These are phyloP conservation scores for Oryza australiensis DNA, from an alignment of 176 grass and related monocot genomes.

Conservation along the genomic window DNA sequence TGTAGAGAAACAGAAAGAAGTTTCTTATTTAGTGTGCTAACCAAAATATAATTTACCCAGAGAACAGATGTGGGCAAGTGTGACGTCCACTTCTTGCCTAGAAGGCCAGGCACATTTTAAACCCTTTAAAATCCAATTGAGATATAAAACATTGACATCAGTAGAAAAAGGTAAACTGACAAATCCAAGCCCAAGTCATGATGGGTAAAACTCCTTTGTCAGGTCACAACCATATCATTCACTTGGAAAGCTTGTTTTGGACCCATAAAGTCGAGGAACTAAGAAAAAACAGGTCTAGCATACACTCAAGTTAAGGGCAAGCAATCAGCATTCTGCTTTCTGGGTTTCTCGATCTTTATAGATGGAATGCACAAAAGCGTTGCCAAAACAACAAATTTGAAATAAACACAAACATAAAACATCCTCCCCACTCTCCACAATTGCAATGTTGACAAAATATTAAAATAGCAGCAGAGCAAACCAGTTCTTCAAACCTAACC, in stretches of 20 bases:
- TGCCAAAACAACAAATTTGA: not conserved
- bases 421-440: not conserved
- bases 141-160: not conserved
- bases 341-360: not conserved
- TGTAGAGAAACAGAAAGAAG: constrained; percentile 48
- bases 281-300: not conserved
- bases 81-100: not conserved
- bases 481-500: not conserved
- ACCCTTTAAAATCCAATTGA: not conserved
- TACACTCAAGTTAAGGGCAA: not conserved
- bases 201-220: not conserved
- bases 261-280: not conserved
- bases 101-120: not conserved
- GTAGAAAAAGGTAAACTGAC: not conserved
- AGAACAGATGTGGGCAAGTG: not conserved
- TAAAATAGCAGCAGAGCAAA: not conserved
- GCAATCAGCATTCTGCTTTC: not conserved
- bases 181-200: not conserved
- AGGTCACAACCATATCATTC: not conserved
- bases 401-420: not conserved
- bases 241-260: not conserved
- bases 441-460: not conserved
- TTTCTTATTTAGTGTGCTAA: not conserved
- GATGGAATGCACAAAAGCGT: not conserved
- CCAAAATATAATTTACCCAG: not conserved